These are phyloP conservation scores for Neonectria faginata DNA, from an alignment of 2,329 filamentous ascomycete species.

Conservation along the genomic window DNA sequence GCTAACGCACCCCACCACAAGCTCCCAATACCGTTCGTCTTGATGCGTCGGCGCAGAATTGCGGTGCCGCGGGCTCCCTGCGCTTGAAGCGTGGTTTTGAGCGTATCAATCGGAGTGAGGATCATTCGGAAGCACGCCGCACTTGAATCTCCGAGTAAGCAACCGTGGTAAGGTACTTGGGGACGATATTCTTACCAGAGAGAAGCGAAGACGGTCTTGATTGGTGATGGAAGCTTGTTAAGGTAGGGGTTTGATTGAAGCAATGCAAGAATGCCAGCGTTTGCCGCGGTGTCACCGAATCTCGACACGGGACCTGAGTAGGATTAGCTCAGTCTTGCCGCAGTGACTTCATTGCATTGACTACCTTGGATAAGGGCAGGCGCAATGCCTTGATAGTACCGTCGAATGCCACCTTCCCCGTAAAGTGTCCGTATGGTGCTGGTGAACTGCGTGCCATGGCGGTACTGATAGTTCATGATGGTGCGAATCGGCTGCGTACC, in stretches of 20 bases:
- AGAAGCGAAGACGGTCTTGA: constrained; percentile 61
- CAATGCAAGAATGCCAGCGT: constrained; percentile 61
- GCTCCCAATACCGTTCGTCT: constrained; percentile 57
- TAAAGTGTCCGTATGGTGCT: constrained; percentile 56
- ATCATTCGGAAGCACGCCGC: constrained; percentile 61
- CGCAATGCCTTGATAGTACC: constrained; percentile 60
- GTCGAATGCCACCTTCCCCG: constrained; percentile 54
- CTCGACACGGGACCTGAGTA: constrained; percentile 56
- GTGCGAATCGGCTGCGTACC: constrained; percentile 57
- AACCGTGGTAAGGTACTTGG: fast-evolving
- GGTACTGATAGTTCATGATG: constrained; percentile 65
- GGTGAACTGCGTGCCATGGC: constrained; percentile 57
- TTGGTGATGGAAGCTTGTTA: constrained; percentile 54
- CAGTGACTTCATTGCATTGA: too few species aligned
- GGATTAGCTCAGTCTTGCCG: constrained; percentile 3
- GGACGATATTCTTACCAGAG: constrained; percentile 48
- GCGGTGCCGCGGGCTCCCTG: constrained; percentile 58
- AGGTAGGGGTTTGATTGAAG: constrained; percentile 60
- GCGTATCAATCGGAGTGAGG: constrained; percentile 60
- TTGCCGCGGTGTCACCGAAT: constrained; percentile 62
- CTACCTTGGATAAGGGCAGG: constrained; percentile 60
- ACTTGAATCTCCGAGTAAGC: constrained; percentile 39
- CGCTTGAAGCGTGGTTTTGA: constrained; percentile 63
- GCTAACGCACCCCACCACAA: constrained; percentile 64
- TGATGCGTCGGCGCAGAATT: constrained; percentile 58